Base-by-base conservation (phyloP, 768 basidiomycete genomes). In the Tricholoma sp. region DNA sequence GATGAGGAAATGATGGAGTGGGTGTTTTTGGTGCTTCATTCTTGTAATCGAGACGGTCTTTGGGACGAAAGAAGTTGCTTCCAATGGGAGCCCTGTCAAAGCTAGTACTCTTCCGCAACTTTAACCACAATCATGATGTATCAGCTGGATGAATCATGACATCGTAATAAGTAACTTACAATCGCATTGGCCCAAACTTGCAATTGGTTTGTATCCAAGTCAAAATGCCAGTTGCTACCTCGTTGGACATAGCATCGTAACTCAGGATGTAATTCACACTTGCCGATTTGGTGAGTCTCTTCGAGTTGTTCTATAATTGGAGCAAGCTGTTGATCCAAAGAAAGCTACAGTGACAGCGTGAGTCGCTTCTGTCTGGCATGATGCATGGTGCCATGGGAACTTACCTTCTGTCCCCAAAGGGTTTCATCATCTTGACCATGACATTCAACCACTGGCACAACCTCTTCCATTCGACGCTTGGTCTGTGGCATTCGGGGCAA, bases 361-460 rank as follows among this genome's bases (percentile, higher is more conserved):
- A 50, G 57, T 28, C 56, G 44, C 44, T 20, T 60, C 60, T 44
- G 50, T 34, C 28, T 41, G 44, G 28, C 24, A 44, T 48, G 55
- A 29, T 33, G 53, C n/a, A n/a, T n/a, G n/a, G n/a, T n/a, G n/a
- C n/a, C n/a, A n/a, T 53, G 28, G n/a, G 45, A 36, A 54, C 52
- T 50, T 57, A 42, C 41, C 41, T 42, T 42, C 41, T 42, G 41
- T 4, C 41, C 41, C 41, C 41, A 42, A 20, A 42, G 18, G 17
- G 41, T 42, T 3, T 42, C 8, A 10, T 42, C 18, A 11, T 4
- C 41, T 42, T 42, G 41, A 18, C 20, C n/a, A n/a, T n/a, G 41
- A n/a, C 17, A n/a, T 20, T 42, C 41, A 20, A 42, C n/a, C n/a
- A n/a, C n/a, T n/a, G n/a, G 8, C 6, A 18, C 11, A 42, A 9